Percentiles rank a stretch among this genome's conserved stretches.
Evolutionary conservation across 2,329 filamentous ascomycete genomes (phyloP).

Genomic region (Metarhizium anisopliae): DNA sequence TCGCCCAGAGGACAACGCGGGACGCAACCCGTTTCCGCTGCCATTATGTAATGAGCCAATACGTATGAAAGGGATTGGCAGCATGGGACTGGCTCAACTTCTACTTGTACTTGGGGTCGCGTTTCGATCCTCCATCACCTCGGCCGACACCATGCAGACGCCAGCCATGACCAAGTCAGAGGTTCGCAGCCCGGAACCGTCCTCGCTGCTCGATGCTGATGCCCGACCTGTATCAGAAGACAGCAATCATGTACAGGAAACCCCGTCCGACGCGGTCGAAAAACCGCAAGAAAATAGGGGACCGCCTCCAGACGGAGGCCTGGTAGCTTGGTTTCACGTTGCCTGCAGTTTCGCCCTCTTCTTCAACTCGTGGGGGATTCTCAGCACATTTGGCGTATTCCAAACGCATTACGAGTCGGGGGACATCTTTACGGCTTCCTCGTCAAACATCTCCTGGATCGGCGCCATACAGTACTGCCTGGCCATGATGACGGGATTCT

Average conservation of each 20-base stretch:
- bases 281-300: not conserved
- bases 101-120: no score
- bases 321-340: constrained; percentile 7
- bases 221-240: not conserved
- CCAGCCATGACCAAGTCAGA: not conserved
- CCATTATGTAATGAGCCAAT: not conserved
- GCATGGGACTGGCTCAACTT: no score
- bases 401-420: constrained; percentile 33
- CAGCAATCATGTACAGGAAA: not conserved
- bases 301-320: not conserved
- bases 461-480: constrained; percentile 32
- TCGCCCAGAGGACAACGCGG: no score
- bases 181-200: not conserved
- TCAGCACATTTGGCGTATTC: constrained; percentile 37
- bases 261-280: no score
- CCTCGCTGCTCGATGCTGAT: not conserved
- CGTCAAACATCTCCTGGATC: constrained; percentile 36
- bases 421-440: constrained; percentile 20
- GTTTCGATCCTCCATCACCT: no score
- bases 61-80: not conserved
- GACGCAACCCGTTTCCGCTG: no score
- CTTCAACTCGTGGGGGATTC: constrained; percentile 17
- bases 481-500: constrained; percentile 28
- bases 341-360: constrained; percentile 5
- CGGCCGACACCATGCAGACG: no score